Evolutionary conservation across 495 filamentous ascomycete genomes (phyloP).

Genomic region (Extremus antarcticus): DNA sequence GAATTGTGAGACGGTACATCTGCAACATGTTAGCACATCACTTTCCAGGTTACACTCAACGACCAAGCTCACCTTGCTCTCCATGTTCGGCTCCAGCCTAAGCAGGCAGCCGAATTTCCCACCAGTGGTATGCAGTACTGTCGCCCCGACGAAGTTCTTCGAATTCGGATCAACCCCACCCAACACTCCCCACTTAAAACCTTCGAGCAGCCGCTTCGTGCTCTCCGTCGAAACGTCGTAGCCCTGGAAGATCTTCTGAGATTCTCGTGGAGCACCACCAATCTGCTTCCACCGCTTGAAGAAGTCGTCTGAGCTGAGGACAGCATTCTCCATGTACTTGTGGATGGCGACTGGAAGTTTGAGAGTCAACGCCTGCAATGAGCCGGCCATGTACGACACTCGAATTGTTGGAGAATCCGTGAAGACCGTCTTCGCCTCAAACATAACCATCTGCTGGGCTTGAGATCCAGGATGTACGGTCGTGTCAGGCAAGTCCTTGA

Average conservation of each 20-base stretch:
- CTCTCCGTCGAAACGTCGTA: conserved; percentile 43
- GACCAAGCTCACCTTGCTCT: conserved; percentile 55
- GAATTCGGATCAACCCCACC: conserved; percentile 77
- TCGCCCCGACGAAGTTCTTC: conserved; percentile 89
- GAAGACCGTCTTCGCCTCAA: conserved; percentile 76
- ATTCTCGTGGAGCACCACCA: conserved; percentile 73
- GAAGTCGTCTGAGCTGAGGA: conserved; percentile 78
- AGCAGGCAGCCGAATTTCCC: conserved; percentile 93
- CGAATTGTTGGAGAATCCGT: conserved; percentile 78
- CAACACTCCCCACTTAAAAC: conserved; percentile 80
- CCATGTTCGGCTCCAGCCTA: conserved; percentile 88
- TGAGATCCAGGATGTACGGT: conserved; percentile 63
- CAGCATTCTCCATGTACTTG: conserved; percentile 91
- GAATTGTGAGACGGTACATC: conserved; percentile 92
- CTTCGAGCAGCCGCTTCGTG: conserved; percentile 56
- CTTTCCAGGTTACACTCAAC: neutral
- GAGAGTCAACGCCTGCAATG: conserved; percentile 83
- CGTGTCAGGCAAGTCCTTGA: conserved; percentile 79
- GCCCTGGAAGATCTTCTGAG: conserved; percentile 65
- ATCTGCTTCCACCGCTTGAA: conserved; percentile 99
- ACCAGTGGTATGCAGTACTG: conserved; percentile 72
- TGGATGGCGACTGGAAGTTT: conserved; percentile 81
- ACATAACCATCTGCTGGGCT: conserved; percentile 88
- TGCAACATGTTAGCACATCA: conserved; percentile 29
- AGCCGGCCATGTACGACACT: conserved; percentile 86